Base-by-base conservation (phyloP, 2,329 filamentous ascomycete genomes). In the Colletotrichum sp. region DNA sequence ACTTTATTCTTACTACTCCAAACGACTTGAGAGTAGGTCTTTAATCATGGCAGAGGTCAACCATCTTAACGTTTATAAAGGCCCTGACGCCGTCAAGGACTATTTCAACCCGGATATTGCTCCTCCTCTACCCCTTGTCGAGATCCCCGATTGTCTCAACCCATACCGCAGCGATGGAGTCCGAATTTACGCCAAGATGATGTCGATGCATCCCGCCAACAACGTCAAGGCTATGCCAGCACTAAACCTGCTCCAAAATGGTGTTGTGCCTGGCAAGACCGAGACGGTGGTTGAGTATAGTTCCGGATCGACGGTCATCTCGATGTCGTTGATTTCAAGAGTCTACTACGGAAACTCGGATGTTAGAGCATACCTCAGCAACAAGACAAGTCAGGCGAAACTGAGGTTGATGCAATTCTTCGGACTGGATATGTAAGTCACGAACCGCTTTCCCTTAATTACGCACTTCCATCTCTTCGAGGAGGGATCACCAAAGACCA, bases 221-320 rank as follows among this genome's bases (percentile, higher is more conserved):
- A 93, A 93, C 64, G 92, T 93, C 78, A 93, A 93, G 80, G 87
- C 89, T 3, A 87, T 93, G 82, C 92, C 92, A 78, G 90, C 89
- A 0, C 79, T 90, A 77, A 90, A 90, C 70, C 86, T 91, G 76
- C 83, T 92, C 43, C 83, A 84, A 59, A 84, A 82, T 57, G 84
- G 80, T 6, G 84, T 88, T 4, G 81, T 84, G 4, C 84, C 87
- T 0, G 66, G 66, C n/a, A 85, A 86, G 77, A 90, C 88, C 3
- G 84, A 89, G 65, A 88, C 88, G 0, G 87, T 93, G 24, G 87
- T 92, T 66, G 91, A 93, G 78, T 90, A 90, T 72, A 92, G 90
- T 80, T 92, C 91, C 2, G 91, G 91, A 0, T 92, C 90, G 2
- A 93, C 91, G 0, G 90, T 92, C 7, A 86, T 92, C 32, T 92